phyloP scores from a whole-genome alignment of 2,329 filamentous ascomycete species.

The Orbilia javanica region DNA sequence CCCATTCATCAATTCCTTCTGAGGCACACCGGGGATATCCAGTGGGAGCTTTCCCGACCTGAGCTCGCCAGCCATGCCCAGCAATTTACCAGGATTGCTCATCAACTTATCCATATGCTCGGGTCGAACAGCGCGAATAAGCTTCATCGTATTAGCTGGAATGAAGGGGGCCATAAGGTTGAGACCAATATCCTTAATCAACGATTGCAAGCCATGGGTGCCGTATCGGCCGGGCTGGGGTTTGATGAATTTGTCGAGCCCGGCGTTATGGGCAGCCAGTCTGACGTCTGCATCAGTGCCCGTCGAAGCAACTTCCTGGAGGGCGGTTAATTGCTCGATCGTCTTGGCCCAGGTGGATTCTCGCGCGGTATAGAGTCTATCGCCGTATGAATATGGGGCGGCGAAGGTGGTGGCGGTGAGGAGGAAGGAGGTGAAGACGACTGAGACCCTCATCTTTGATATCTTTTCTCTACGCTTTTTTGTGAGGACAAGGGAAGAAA shows the following conservation, averaged over 20 bases:
- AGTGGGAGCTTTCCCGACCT: slow-evolving; percentile 31
- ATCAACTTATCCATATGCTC: slow-evolving; percentile 37
- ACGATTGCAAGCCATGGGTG: not conserved
- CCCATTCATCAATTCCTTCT: slow-evolving; percentile 39
- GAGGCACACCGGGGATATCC: slow-evolving; percentile 15
- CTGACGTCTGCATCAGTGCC: slow-evolving; percentile 1
- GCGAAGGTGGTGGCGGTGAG: slow-evolving; percentile 23
- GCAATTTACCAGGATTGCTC: slow-evolving; percentile 26
- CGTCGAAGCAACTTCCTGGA: slow-evolving; percentile 5
- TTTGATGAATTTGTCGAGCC: not conserved
- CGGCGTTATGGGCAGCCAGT: not conserved
- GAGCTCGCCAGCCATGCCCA: slow-evolving; percentile 7
- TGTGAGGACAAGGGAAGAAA: not conserved
- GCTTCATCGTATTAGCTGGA: slow-evolving; percentile 35
- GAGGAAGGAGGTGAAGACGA: slow-evolving; percentile 29
- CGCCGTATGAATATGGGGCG: slow-evolving; percentile 16
- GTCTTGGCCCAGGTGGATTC: not conserved
- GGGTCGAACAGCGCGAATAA: slow-evolving; percentile 43
- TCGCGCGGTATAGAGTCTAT: not conserved
- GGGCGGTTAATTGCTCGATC: slow-evolving; percentile 8
- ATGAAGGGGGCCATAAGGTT: slow-evolving; percentile 36
- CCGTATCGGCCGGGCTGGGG: not conserved
- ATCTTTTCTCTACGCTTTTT: not conserved
- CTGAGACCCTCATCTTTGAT: slow-evolving; percentile 27
- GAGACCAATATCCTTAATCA: slow-evolving; percentile 35